Evolutionary conservation across 2,329 filamentous ascomycete genomes (phyloP).

Genomic region (Fusarium chuoi): DNA sequence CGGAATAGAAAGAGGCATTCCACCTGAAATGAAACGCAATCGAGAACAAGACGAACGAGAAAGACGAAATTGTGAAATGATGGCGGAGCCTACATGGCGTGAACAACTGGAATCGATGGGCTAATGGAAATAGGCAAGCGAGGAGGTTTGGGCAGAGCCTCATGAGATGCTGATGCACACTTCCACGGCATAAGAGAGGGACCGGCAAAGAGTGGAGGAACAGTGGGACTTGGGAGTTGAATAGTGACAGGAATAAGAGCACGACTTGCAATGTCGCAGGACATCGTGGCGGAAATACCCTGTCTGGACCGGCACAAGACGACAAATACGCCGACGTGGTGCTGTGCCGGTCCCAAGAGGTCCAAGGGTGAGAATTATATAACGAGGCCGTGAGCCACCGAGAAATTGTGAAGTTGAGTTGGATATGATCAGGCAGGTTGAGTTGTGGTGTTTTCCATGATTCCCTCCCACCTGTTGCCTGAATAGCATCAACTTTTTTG

Average conservation of each 20-base stretch:
- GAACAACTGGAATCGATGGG: slow-evolving; percentile 40
- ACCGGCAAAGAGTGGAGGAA: slow-evolving; percentile 37
- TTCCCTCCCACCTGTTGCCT: not conserved
- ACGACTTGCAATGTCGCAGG: slow-evolving; percentile 26
- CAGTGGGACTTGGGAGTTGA: slow-evolving; percentile 28
- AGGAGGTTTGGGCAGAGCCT: slow-evolving; percentile 35
- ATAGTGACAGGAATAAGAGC: slow-evolving; percentile 16
- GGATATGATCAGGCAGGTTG: not conserved
- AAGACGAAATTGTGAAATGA: slow-evolving; percentile 21
- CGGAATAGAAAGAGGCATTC: slow-evolving; percentile 43
- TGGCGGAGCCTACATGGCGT: slow-evolving; percentile 31
- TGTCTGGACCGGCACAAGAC: slow-evolving; percentile 34
- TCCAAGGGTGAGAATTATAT: slow-evolving; percentile 27
- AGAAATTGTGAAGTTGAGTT: not conserved
- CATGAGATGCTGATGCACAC: slow-evolving; percentile 38
- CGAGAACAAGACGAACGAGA: slow-evolving; percentile 7
- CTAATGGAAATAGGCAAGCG: slow-evolving; percentile 38
- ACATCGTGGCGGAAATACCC: slow-evolving; percentile 36
- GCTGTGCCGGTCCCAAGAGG: slow-evolving; percentile 5
- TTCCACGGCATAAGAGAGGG: slow-evolving; percentile 23
- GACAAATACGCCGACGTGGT: slow-evolving; percentile 31
- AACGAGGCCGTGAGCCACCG: slow-evolving; percentile 26
- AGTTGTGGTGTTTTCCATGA: slow-evolving; percentile 10
- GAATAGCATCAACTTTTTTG: not conserved
- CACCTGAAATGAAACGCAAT: slow-evolving; percentile 29